These are phyloP conservation scores for Aspergillus japonicus DNA, from an alignment of 2,329 filamentous ascomycete genomes.

Conservation along the genomic window DNA sequence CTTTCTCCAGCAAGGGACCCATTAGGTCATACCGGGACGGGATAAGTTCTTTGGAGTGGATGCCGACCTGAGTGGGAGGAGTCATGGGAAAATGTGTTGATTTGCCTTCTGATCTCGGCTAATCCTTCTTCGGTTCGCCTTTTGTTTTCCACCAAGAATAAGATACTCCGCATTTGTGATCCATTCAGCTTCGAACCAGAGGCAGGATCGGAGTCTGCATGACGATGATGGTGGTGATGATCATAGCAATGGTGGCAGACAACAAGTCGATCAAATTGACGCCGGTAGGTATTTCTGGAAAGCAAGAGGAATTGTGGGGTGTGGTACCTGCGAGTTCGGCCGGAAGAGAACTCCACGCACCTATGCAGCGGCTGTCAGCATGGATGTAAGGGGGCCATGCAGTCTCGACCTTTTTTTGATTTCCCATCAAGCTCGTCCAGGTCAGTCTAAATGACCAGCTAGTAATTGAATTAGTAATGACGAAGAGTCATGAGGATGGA, in stretches of 20 bases:
- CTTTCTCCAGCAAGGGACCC: slow-evolving; percentile 1
- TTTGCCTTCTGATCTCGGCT: slow-evolving; percentile 8
- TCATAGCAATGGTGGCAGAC: background rate
- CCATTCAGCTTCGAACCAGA: background rate
- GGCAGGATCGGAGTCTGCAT: background rate
- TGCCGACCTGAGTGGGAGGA: background rate
- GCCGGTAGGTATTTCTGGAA: background rate
- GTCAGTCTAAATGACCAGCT: background rate
- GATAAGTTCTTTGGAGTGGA: slow-evolving; percentile 18
- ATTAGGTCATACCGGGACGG: slow-evolving; percentile 5
- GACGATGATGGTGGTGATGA: background rate
- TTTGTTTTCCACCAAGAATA: background rate
- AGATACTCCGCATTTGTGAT: background rate
- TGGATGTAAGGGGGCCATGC: background rate
- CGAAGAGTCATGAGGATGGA: background rate
- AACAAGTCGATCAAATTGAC: background rate
- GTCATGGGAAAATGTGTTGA: background rate
- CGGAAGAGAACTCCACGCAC: background rate
- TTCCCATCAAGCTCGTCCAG: background rate
- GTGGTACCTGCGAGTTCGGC: background rate
- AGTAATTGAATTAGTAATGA: background rate
- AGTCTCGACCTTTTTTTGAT: background rate
- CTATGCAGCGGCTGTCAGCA: background rate
- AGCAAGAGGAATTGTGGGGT: background rate
- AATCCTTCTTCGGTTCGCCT: background rate